Conservation (phyloP, 1,139 yeast genomes). For the Scheffersomyces cryptocercus region DNA sequence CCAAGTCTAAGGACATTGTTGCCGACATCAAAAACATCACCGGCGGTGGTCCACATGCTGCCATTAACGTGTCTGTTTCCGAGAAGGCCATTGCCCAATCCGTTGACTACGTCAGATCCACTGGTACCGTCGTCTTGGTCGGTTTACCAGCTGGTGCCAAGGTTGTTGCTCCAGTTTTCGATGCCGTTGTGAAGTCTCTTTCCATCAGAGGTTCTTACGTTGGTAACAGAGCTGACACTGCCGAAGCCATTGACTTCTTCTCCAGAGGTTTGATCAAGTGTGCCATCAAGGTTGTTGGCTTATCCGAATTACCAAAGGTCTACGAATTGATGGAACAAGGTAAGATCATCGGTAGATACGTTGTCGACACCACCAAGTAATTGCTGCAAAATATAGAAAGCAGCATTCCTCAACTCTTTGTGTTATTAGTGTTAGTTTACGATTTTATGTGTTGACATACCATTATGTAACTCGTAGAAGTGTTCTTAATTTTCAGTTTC, state of each 20-base stretch:
- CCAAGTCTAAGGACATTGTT: conserved; percentile 35
- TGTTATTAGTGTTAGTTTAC: conserved; percentile 1
- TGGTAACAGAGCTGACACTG: conserved; percentile 78
- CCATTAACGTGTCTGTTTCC: conserved; percentile 77
- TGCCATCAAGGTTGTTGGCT: conserved; percentile 67
- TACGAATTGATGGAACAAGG: conserved; percentile 72
- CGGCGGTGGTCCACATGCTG: conserved; percentile 65
- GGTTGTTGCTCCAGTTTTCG: conserved; percentile 61
- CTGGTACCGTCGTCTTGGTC: conserved; percentile 78
- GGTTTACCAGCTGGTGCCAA: conserved; percentile 78
- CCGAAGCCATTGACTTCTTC: conserved; percentile 76
- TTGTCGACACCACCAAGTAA: conserved; percentile 50
- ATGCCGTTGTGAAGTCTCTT: conserved; percentile 64
- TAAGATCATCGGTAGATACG: conserved; percentile 72
- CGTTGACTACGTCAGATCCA: conserved; percentile 65
- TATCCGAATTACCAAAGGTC: conserved; percentile 59
- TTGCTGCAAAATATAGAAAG: neutral
- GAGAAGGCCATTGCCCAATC: conserved; percentile 72
- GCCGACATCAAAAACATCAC: conserved; percentile 27
- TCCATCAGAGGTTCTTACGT: conserved; percentile 74
- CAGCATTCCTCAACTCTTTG: neutral
- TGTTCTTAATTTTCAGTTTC: no score
- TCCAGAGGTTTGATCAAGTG: conserved; percentile 66
- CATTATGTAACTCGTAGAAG: no score
- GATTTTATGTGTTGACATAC: neutral